These are phyloP conservation scores for Primulina huaijiensis DNA, from an alignment of 257 asterid species.

Conservation along the genomic window DNA sequence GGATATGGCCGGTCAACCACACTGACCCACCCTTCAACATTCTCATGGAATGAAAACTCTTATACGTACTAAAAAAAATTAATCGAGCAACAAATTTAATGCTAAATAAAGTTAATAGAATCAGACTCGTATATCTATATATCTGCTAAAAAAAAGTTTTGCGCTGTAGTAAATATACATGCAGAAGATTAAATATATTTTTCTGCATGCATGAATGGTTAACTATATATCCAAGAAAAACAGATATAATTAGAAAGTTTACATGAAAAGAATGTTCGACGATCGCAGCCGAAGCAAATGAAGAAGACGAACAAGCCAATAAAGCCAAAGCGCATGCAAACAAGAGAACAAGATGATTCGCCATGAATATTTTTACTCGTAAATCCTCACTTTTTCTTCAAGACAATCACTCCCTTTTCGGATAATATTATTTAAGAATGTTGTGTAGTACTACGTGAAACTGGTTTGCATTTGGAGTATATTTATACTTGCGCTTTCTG, in stretches of 20 bases:
- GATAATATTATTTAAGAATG: not conserved
- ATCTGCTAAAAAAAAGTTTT: too few relatives aligned
- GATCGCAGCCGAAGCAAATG: slow-evolving; percentile 46
- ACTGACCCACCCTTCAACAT: too few relatives aligned
- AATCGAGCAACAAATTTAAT: too few relatives aligned
- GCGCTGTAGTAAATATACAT: too few relatives aligned
- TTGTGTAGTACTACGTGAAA: not conserved
- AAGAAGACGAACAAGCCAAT: slow-evolving; percentile 29
- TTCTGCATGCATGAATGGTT: too few relatives aligned
- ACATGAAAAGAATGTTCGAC: slow-evolving; percentile 72
- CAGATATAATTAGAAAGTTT: slow-evolving; percentile 2
- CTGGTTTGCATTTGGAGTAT: not conserved
- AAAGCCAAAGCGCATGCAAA: slow-evolving; percentile 31
- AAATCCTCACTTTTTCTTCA: not conserved
- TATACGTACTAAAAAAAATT: too few relatives aligned
- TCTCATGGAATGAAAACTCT: too few relatives aligned
- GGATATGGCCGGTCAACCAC: too few relatives aligned
- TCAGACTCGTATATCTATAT: too few relatives aligned
- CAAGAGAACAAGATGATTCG: slow-evolving; percentile 12
- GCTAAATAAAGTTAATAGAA: too few relatives aligned
- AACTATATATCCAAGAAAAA: too few relatives aligned
- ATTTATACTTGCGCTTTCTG: not conserved
- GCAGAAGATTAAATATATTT: too few relatives aligned
- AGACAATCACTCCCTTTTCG: not conserved
- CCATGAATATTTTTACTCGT: slow-evolving; percentile 24